These are phyloP conservation scores for Orbilia javanica DNA, from an alignment of 2,329 filamentous ascomycete genomes.

Conservation along the genomic window DNA sequence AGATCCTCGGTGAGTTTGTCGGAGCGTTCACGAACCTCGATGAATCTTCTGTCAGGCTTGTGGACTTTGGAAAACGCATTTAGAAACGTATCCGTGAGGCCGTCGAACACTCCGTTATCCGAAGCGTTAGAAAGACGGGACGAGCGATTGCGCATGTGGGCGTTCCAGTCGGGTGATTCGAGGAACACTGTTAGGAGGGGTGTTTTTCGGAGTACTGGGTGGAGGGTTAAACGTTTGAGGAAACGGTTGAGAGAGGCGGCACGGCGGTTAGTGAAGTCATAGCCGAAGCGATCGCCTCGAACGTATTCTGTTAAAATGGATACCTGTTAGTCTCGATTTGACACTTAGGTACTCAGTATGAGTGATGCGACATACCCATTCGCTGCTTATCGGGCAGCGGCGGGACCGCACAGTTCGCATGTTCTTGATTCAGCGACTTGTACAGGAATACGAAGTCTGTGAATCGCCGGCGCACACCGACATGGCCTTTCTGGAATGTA, in stretches of 20 bases:
- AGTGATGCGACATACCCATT: conserved; percentile 70
- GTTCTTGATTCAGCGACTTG: conserved; percentile 88
- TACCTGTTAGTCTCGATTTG: conserved; percentile 5
- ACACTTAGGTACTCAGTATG: background rate
- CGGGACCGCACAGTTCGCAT: conserved; percentile 90
- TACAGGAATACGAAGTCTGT: conserved; percentile 98
- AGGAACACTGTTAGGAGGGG: conserved; percentile 88
- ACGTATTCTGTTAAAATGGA: conserved; percentile 88
- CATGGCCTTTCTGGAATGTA: conserved; percentile 85
- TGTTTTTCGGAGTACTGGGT: conserved; percentile 87
- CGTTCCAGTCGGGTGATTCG: conserved; percentile 95
- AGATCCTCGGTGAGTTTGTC: conserved; percentile 96
- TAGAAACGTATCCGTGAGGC: conserved; percentile 94
- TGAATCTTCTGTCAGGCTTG: conserved; percentile 92
- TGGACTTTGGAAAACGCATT: conserved; percentile 97
- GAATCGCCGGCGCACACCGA: conserved; percentile 87
- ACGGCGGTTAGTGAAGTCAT: conserved; percentile 89
- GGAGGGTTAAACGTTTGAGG: conserved; percentile 84
- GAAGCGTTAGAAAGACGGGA: conserved; percentile 71
- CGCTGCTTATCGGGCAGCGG: conserved; percentile 98
- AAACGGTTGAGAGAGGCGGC: conserved; percentile 94
- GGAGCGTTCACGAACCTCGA: conserved; percentile 90
- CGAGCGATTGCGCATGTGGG: conserved; percentile 85
- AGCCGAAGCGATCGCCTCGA: conserved; percentile 91
- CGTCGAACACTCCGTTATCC: conserved; percentile 84